Evolutionary conservation across 2,329 filamentous ascomycete species (phyloP).

Genomic region (Coleophoma cylindrospora): DNA sequence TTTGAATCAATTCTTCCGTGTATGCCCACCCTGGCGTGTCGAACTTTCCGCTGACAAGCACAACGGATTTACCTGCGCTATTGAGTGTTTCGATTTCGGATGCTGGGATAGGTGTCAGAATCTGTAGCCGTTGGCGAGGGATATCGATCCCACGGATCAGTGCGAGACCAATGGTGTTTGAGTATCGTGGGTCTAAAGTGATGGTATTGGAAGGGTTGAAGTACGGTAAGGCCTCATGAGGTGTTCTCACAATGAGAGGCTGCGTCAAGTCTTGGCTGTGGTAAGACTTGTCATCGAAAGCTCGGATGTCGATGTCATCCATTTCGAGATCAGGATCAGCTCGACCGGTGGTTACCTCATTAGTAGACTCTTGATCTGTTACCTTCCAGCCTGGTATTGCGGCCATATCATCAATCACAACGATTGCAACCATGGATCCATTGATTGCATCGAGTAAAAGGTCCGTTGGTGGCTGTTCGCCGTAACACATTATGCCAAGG

Average conservation of each 20-base stretch:
- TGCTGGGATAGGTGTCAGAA: slow-evolving; percentile 56
- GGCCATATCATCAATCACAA: slow-evolving; percentile 48
- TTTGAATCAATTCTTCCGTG: slow-evolving; percentile 52
- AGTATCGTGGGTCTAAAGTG: slow-evolving; percentile 54
- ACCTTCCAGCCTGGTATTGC: slow-evolving; percentile 38
- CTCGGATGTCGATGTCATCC: slow-evolving; percentile 7
- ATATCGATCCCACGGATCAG: slow-evolving; percentile 67
- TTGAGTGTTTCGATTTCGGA: slow-evolving; percentile 34
- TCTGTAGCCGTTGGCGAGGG: slow-evolving; percentile 46
- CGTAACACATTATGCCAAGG: slow-evolving; percentile 62
- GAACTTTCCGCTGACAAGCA: slow-evolving; percentile 64
- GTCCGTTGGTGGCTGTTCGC: slow-evolving; percentile 53
- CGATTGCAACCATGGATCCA: slow-evolving; percentile 64
- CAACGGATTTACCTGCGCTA: slow-evolving; percentile 41
- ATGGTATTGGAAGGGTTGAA: slow-evolving; percentile 49
- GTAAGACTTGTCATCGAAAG: slow-evolving; percentile 4
- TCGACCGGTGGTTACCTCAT: not conserved
- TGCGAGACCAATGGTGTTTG: slow-evolving; percentile 56
- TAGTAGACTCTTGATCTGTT: not conserved
- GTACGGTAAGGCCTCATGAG: slow-evolving; percentile 55
- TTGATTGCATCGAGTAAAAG: slow-evolving; percentile 62
- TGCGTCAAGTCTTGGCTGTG: slow-evolving; percentile 3
- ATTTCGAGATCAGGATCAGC: not conserved
- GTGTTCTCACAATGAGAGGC: slow-evolving; percentile 30
- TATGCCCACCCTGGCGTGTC: slow-evolving; percentile 68